Conservation (phyloP, 495 filamentous ascomycete species). For the Neurospora sp. region DNA sequence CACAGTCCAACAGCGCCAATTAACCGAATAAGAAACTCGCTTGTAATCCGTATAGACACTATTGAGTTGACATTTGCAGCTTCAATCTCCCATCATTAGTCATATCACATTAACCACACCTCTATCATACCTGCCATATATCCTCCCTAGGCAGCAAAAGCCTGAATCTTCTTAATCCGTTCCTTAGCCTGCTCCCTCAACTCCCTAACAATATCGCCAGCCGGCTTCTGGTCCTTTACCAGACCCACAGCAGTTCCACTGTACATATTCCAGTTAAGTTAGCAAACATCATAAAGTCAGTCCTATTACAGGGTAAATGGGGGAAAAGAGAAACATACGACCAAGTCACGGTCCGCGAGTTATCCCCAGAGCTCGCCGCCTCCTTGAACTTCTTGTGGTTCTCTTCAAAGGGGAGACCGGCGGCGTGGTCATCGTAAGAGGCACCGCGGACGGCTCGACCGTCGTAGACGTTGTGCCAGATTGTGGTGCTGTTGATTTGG, state of each 20-base stretch:
- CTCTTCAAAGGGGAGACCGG: slow-evolving; percentile 45
- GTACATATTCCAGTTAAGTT: background rate
- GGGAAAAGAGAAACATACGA: slow-evolving; percentile 29
- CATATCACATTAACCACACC: background rate
- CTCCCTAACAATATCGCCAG: slow-evolving; percentile 57
- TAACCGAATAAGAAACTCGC: background rate
- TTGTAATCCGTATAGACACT: background rate
- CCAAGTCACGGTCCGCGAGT: slow-evolving; percentile 38
- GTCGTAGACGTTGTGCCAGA: slow-evolving; percentile 58
- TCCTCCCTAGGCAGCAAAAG: background rate
- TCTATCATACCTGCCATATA: background rate
- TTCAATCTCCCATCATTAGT: background rate
- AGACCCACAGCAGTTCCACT: slow-evolving; percentile 50
- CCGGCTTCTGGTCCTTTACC: slow-evolving; percentile 56
- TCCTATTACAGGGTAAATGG: background rate
- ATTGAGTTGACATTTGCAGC: background rate
- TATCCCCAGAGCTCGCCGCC: slow-evolving; percentile 22
- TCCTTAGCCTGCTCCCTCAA: slow-evolving; percentile 58
- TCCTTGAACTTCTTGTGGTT: slow-evolving; percentile 51
- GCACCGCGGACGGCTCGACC: slow-evolving; percentile 53
- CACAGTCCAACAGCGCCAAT: background rate
- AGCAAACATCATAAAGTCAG: background rate
- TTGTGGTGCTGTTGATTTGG: slow-evolving; percentile 49
- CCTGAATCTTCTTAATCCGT: slow-evolving; percentile 24
- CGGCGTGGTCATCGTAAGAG: slow-evolving; percentile 45